Percentiles rank a stretch among this genome's conserved stretches.
Evolutionary conservation across 169 alveolate species (phyloP).

Genomic region (Cryptosporidium felis): DNA sequence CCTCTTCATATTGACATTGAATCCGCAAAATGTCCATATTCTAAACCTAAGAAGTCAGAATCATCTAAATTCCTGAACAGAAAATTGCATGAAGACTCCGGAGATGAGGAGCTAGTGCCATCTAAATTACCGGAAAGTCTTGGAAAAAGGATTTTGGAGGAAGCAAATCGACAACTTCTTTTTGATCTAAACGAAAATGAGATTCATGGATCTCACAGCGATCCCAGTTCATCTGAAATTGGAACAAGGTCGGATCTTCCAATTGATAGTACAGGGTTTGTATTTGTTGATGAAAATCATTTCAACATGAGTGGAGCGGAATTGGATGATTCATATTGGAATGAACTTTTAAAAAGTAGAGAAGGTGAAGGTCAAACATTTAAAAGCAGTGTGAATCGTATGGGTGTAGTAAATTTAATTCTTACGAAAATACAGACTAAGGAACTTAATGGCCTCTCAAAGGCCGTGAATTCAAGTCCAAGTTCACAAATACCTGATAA

Average conservation of each 20-base stretch:
- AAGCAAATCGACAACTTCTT: constrained; percentile 28
- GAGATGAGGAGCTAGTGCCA: constrained; percentile 31
- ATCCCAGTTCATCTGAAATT: constrained; percentile 2
- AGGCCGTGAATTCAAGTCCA: neutral
- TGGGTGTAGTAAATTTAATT: neutral
- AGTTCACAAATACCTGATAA: constrained; percentile 36
- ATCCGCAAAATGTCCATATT: constrained; percentile 30
- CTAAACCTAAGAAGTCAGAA: neutral
- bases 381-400: neutral
- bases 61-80: too few species aligned
- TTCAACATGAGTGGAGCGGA: neutral
- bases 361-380: neutral
- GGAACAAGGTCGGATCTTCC: constrained; percentile 59
- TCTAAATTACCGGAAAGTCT: constrained; percentile 12
- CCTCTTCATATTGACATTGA: constrained; percentile 67
- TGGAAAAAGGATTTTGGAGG: constrained; percentile 26
- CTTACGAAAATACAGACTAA: neutral
- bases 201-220: neutral
- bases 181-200: constrained; percentile 2
- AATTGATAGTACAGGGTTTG: constrained; percentile 54
- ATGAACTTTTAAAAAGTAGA: neutral
- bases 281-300: constrained; percentile 10
- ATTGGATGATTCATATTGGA: constrained; percentile 63
- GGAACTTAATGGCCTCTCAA: neutral
- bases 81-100: constrained; percentile 70